Evolutionary conservation across 2,329 filamentous ascomycete species (phyloP).

Genomic region (Lasiodiplodia sp.): DNA sequence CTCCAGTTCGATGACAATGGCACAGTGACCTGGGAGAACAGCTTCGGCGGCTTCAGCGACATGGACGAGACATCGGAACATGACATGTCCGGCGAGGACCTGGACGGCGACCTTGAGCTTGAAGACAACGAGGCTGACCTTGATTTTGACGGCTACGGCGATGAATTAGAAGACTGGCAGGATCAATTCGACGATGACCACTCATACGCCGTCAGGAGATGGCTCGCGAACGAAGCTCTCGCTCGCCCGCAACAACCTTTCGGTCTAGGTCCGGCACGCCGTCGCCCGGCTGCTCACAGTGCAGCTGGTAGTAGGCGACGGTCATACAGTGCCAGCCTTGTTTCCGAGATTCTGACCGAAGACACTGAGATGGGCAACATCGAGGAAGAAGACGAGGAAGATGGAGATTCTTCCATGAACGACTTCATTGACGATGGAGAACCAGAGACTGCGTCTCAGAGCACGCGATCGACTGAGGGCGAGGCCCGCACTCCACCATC

Average conservation of each 20-base stretch:
- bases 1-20: constrained; percentile 59
- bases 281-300: constrained; percentile 49
- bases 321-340: constrained; percentile 50
- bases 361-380: constrained; percentile 50
- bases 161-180: constrained; percentile 41
- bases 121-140: constrained; percentile 41
- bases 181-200: constrained; percentile 41
- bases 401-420: constrained; percentile 52
- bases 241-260: constrained; percentile 40
- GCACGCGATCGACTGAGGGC: constrained; percentile 41
- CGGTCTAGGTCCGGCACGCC: constrained; percentile 37
- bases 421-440: constrained; percentile 49
- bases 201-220: constrained; percentile 30
- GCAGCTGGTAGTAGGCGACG: constrained; percentile 48
- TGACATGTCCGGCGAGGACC: constrained; percentile 30
- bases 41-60: constrained; percentile 52
- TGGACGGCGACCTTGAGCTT: constrained; percentile 50
- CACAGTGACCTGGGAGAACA: constrained; percentile 44
- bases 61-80: constrained; percentile 52
- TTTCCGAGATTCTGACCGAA: constrained; percentile 49
- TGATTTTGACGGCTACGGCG: constrained; percentile 40
- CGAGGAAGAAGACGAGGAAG: constrained; percentile 50
- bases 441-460: constrained; percentile 37
- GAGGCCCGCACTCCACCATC: constrained; percentile 41
- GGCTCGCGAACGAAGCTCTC: constrained; percentile 42